phyloP scores from a whole-genome alignment of 148 eudicot species.

The Vaccinium darrowii region DNA sequence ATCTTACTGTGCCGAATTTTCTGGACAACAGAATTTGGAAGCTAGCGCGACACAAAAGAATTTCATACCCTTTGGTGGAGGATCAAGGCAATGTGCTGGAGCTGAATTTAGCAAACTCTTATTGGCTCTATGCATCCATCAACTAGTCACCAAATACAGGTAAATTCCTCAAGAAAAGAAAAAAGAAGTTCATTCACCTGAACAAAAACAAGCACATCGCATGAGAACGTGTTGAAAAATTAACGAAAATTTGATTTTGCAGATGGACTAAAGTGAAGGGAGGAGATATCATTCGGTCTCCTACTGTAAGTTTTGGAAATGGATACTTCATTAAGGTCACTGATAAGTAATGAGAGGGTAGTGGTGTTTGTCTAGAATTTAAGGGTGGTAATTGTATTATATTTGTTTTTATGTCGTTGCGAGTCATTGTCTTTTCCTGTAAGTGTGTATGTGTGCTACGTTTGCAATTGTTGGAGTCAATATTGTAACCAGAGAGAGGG shows the following conservation, averaged over 20 bases:
- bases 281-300: not conserved
- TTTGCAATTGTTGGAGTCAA: too few relatives aligned
- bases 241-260: too few relatives aligned
- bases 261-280: too few relatives aligned
- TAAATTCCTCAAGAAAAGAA: not conserved
- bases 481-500: too few relatives aligned
- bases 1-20: not conserved
- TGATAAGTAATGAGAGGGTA: not conserved
- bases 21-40: not conserved
- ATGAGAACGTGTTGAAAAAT: too few relatives aligned
- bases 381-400: too few relatives aligned
- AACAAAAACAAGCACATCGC: too few relatives aligned
- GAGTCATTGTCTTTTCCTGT: too few relatives aligned
- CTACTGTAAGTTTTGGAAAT: not conserved
- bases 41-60: not conserved
- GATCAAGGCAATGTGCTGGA: conserved; percentile 1
- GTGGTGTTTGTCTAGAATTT: too few relatives aligned
- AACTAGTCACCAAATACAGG: not conserved
- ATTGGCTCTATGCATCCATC: not conserved
- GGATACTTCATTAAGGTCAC: not conserved
- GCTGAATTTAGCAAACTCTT: not conserved
- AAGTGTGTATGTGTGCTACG: too few relatives aligned
- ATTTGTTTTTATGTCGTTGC: too few relatives aligned
- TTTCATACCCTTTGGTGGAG: conserved; percentile 2
- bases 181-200: too few relatives aligned